A percentile compares a stretch with the other conserved stretches of the same genome.
These are phyloP conservation scores for Magnaporthiopsis rhizophila DNA, from an alignment of 2,329 filamentous ascomycete genomes.

Conservation along the genomic window DNA sequence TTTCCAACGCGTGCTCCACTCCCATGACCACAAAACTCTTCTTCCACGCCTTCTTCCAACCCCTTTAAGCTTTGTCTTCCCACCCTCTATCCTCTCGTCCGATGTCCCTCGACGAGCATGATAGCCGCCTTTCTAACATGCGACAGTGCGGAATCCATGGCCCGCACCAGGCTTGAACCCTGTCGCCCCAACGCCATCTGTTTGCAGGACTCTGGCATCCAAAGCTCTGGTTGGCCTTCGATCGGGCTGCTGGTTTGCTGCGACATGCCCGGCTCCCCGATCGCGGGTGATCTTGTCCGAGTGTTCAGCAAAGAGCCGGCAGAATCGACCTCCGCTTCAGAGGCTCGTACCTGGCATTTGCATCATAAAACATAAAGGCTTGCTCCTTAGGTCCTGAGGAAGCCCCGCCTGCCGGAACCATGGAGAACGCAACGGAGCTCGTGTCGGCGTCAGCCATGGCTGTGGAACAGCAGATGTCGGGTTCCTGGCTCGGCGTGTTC, in stretches of 20 bases:
- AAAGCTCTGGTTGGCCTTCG: slow-evolving; percentile 4
- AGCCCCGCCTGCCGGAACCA: slow-evolving; percentile 9
- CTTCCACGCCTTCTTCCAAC: not conserved
- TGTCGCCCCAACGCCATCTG: slow-evolving; percentile 3
- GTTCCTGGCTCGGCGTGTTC: slow-evolving; percentile 50
- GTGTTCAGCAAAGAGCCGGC: not conserved
- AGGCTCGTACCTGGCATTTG: not conserved
- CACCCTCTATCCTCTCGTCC: not conserved
- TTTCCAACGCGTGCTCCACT: not conserved
- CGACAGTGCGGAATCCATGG: slow-evolving; percentile 3
- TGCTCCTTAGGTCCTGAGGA: slow-evolving; percentile 8
- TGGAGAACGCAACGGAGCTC: slow-evolving; percentile 24
- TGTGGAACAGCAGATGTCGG: slow-evolving; percentile 27
- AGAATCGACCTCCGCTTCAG: not conserved
- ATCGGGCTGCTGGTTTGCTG: not conserved
- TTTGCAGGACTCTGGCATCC: slow-evolving; percentile 1
- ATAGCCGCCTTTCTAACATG: not conserved
- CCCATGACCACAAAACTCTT: not conserved
- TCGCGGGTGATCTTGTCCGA: not conserved
- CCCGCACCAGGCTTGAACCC: slow-evolving; percentile 1
- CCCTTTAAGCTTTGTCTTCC: not conserved
- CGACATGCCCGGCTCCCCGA: not conserved
- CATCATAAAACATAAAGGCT: not conserved
- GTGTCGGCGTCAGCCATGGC: slow-evolving; percentile 32
- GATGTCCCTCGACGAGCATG: not conserved